Percentiles rank a stretch among this genome's conserved stretches.
Evolutionary conservation across 2,329 filamentous ascomycete genomes (phyloP).

Genomic region (Cladosporium colombiae): DNA sequence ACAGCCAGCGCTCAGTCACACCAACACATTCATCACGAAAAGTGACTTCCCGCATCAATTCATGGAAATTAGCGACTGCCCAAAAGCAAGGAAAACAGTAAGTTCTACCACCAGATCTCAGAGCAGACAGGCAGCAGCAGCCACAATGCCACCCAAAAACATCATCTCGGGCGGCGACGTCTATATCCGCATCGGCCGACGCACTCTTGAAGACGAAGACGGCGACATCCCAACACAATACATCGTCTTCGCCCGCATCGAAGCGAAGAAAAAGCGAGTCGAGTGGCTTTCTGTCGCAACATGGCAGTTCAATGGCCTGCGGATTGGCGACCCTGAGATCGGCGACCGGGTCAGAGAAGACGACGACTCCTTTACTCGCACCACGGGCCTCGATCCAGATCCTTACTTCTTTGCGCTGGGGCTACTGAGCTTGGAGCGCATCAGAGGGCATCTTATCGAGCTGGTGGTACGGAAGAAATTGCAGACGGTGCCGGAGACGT

Average conservation of each 20-base stretch:
- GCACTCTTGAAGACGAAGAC: constrained; percentile 7
- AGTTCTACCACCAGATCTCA: not conserved
- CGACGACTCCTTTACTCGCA: not conserved
- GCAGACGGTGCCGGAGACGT: not conserved
- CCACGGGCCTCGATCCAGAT: constrained; percentile 15
- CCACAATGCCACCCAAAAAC: not conserved
- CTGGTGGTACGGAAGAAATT: not conserved
- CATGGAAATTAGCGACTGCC: not conserved
- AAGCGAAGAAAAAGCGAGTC: not conserved
- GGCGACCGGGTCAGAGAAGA: constrained; percentile 10
- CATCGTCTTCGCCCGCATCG: constrained; percentile 15
- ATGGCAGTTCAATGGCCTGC: constrained; percentile 17
- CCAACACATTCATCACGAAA: not conserved
- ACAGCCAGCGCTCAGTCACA: not conserved
- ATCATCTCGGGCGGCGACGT: not conserved
- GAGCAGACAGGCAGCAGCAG: no score
- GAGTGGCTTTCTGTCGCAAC: constrained; percentile 11
- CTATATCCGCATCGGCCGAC: constrained; percentile 17
- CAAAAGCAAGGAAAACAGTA: not conserved
- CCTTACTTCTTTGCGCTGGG: constrained; percentile 14
- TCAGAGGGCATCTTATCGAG: not conserved
- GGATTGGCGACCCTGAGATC: not conserved
- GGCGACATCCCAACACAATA: constrained; percentile 10
- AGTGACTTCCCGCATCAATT: not conserved
- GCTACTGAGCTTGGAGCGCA: not conserved